Evolutionary conservation across 345 rosid genomes (phyloP), one percentile per base, ranked within the genome.

Genomic region (Lepidium aucheri): DNA sequence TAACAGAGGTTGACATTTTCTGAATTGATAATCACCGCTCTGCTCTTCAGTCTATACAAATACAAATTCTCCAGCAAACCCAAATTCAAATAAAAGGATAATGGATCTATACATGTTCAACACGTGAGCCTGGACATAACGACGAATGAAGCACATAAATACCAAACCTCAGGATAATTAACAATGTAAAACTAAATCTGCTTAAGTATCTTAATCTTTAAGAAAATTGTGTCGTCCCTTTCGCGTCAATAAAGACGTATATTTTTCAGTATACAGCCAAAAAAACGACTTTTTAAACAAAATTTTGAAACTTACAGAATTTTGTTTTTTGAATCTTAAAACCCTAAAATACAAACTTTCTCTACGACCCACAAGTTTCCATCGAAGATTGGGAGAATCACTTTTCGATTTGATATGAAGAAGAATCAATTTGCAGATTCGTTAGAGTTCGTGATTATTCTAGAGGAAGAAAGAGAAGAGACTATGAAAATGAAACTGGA

Each of bases 1-100:
- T 38, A 36, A 60, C 38, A 2, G 74, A 60, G 58, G 71, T 60
- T 2, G 91, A 77, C 84, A 86, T 83, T 70, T 67, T 28, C 49
- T 22, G 6, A 26, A n/a, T 8, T 18, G 46, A 63, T 35, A 14
- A 50, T 10, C 30, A 30, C 28, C 9, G 46, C 13, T 67, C 18
- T 45, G 34, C 10, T 70, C 18, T 46, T 30, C 36, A n/a, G 43
- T 40, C 45, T 8, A 68, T 26, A 36, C 39, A 16, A 18, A n/a
- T 66, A 20, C 22, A 9, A 0, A 42, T 20, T 60, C 28, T 28
- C 24, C 65, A 16, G 30, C 57, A n/a, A 46, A 41, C 3, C 14
- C 7, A 69, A 58, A 20, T 34, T 53, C 40, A 53, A 35, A 24
- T 24, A 70, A 60, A 34, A 45, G 24, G 53, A 35, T 35, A 52